Base-by-base conservation (phyloP, 2,329 filamentous ascomycete genomes). In the Colletotrichum scovillei region DNA sequence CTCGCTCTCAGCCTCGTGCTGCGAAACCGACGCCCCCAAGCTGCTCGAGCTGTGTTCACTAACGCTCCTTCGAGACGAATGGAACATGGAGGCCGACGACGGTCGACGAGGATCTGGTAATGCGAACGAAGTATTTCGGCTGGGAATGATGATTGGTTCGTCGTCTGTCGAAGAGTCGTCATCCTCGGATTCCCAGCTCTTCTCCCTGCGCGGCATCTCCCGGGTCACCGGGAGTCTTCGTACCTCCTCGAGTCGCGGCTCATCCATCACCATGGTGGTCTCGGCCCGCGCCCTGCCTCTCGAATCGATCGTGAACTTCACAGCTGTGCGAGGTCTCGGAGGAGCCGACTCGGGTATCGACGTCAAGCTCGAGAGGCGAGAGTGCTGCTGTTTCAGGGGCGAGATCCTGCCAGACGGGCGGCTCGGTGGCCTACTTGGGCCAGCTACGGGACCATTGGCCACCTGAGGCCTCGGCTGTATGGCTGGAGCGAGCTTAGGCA, bases 101-200 rank as follows among this genome's bases (percentile, higher is more conserved):
- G 88, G 86, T 74, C 86, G 87, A 35, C 84, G 81, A 0, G 89
- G 87, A 67, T 90, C 88, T 0, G 88, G 89, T 8, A 90, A 80
- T 2, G 86, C 87, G 79, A 91, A 92, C 0, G 90, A 92, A 4
- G 84, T 84, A 73, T 86, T 89, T 56, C 90, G 86, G 78, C 90
- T 92, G 35, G 90, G 90, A 52, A 92, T 90, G 63, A 92, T 86
- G 73, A 92, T 92, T 14, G 89, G 89, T 69, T 92, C 91, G 67
- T 92, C 90, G 74, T 92, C 91, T 4, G 87, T 87, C 0, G 90
- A 91, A 1, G 89, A 91, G 2, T 87, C 87, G 59, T 87, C 87
- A 35, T 88, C 86, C 0, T 87, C 87, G 5, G 86, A 87, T 16
- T 85, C 84, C 82, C 84, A 87, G 52, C 81, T 82, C 63, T 81